Base-by-base conservation (phyloP, 1,284 basidiomycete species). In the Trichosporon sp. region DNA sequence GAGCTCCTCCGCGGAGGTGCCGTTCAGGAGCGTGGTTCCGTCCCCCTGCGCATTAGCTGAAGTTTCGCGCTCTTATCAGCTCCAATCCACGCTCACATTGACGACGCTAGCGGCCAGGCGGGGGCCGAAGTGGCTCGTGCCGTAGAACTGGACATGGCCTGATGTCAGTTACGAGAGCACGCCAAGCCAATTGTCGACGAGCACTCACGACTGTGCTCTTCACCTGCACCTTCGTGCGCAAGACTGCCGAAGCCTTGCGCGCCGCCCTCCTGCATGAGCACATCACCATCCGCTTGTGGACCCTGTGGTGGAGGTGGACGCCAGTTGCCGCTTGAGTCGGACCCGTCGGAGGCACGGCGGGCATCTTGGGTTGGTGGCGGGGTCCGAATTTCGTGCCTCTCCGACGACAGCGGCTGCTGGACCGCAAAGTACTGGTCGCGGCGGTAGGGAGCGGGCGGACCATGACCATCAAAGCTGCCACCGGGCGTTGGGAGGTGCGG, bases 71-170 rank as follows among this genome's bases (percentile, higher is more conserved):
- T 26, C 26, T 26, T 26, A 19, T n/a, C 3, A 14, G 40, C 72
- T 35, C 26, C 26, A 31, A 3, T 37, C 16, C 10, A 40, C 2
- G 38, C 38, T 1, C n/a, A 73, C 73, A 66, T 73, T 56, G 56
- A 78, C 75, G 66, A 76, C 69, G 61, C 75, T 71, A 11, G 75
- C 75, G 1, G 75, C 76, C 7, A 76, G 72, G 11, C 75, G 71
- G 1, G 77, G 77, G 4, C 76, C 77, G 48, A 78, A 77, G 63
- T 78, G 77, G 32, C 73, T 74, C 14, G 76, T 78, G 16, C 77
- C 77, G 70, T 76, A 78, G 70, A 77, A 78, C 69, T 75, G 74
- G 51, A 77, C 76, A 63, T 75, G 73, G 63, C 66, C 74, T 75
- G 61, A 8, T 4, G 73, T 72, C 46, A 72, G 71, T n/a, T 14